Evolutionary conservation across 306 rosid genomes (phyloP), one percentile per base, ranked within the genome.

Genomic region (Ochetophila trinervis): DNA sequence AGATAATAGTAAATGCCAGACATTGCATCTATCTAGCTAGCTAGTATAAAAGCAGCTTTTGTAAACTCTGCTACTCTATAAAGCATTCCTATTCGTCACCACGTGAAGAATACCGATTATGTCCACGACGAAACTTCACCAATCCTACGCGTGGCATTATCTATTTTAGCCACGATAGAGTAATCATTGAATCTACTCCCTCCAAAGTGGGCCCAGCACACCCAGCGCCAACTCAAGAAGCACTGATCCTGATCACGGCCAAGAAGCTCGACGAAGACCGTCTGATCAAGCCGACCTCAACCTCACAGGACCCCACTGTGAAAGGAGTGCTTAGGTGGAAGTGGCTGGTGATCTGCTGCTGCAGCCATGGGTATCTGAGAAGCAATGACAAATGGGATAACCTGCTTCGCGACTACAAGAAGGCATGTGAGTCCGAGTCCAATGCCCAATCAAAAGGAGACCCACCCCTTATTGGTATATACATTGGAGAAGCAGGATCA

Each of bases 331-430:
- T 86, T 0, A 34, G 91, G 32, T 86, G 91, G 91, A 86, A 86
- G 45, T 86, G 91, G 91, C 88, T 86, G 0, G 91, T 83, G 57
- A 83, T 83, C 62, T 86, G 83, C 72, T 86, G 91, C 77, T 86
- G 91, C 88, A 83, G 24, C 69, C 79, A 74, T 4, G 88, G 87
- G 0, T 86, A 88, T 35, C 59, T 77, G 2, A 71, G 91, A 56
- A 83, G 88, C 62, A 83, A 86, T 21, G 91, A 86, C 52, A 86
- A 83, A 24, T 86, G 91, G 91, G 91, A 86, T 62, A 86, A 86
- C 30, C 62, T 86, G 27, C 83, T 86, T 18, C 83, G 91, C 12
- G 91, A 86, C 61, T 86, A 83, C 60, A 81, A 83, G 53, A 83
- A 81, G 34, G 85, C 83, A 22, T 86, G 91, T 5, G 91, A 86